Evolutionary conservation across 2,329 filamentous ascomycete genomes (phyloP).

Genomic region (Plectosphaerella sp.): DNA sequence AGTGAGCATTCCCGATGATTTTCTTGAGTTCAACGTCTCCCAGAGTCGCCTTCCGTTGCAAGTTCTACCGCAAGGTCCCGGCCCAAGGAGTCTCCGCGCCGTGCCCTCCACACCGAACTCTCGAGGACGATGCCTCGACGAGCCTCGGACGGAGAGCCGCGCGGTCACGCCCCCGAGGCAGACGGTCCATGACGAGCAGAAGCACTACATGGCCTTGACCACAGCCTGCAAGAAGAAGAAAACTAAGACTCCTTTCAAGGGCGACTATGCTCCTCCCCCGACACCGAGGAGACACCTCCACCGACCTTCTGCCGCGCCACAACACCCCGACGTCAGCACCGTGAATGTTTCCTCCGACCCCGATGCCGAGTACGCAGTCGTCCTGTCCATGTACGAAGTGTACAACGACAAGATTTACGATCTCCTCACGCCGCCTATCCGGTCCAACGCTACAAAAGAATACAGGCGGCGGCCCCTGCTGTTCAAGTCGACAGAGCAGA

Average conservation of each 20-base stretch:
- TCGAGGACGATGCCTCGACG: background rate
- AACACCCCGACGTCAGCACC: slow-evolving; percentile 68
- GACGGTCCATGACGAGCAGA: background rate
- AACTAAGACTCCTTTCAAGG: slow-evolving; percentile 46
- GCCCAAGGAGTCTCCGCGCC: slow-evolving; percentile 40
- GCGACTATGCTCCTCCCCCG: slow-evolving; percentile 46
- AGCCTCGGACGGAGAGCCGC: background rate
- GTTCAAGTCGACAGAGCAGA: slow-evolving; percentile 88
- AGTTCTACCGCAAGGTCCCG: slow-evolving; percentile 23
- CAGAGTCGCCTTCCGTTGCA: background rate
- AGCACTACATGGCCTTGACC: slow-evolving; percentile 25
- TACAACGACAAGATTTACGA: slow-evolving; percentile 99
- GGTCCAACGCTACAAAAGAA: slow-evolving; percentile 61
- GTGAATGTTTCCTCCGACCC: slow-evolving; percentile 63
- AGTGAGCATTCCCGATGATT: background rate
- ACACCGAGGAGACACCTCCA: slow-evolving; percentile 60
- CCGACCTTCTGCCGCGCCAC: slow-evolving; percentile 66
- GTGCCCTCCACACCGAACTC: slow-evolving; percentile 21
- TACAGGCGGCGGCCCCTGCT: slow-evolving; percentile 73
- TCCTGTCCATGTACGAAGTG: slow-evolving; percentile 98
- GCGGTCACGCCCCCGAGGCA: background rate
- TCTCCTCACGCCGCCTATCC: slow-evolving; percentile 64
- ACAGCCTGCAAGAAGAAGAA: slow-evolving; percentile 33
- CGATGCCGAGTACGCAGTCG: slow-evolving; percentile 75
- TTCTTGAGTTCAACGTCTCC: background rate